Evolutionary conservation across 495 filamentous ascomycete genomes (phyloP).

Genomic region (Aspergillus bridgeri): DNA sequence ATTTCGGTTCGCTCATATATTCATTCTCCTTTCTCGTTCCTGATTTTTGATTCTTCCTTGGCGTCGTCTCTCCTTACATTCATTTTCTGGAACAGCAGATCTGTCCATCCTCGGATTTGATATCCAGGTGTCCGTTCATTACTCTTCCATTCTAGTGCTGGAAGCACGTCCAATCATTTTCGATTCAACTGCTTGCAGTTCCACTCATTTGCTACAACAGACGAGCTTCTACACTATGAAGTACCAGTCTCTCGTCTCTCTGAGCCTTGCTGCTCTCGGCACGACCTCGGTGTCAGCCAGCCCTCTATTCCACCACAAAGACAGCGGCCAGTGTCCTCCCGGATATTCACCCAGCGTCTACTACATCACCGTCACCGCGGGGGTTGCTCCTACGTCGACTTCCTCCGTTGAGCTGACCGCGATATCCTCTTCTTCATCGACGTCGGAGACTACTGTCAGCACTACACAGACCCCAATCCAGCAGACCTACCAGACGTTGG

Average conservation of each 20-base stretch:
- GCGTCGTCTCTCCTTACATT: slow-evolving; percentile 2
- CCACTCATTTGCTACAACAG: not conserved
- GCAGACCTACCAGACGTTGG: not conserved
- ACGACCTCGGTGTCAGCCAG: slow-evolving; percentile 28
- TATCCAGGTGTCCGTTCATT: slow-evolving; percentile 38
- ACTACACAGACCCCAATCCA: slow-evolving; percentile 1
- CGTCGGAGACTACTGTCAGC: not conserved
- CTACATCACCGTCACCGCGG: slow-evolving; percentile 23
- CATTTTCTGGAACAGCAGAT: slow-evolving; percentile 26
- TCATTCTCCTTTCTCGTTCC: slow-evolving; percentile 5
- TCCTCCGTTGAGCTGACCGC: slow-evolving; percentile 12
- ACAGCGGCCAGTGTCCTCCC: slow-evolving; percentile 25
- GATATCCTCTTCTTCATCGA: slow-evolving; percentile 9
- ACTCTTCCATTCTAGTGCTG: slow-evolving; percentile 10
- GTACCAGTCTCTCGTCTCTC: slow-evolving; percentile 28
- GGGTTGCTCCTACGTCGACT: slow-evolving; percentile 22
- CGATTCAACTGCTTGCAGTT: slow-evolving; percentile 5
- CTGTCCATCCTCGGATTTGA: slow-evolving; percentile 27
- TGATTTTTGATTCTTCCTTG: slow-evolving; percentile 9
- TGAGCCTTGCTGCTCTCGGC: slow-evolving; percentile 30
- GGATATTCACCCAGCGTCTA: slow-evolving; percentile 28
- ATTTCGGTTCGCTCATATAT: slow-evolving; percentile 6
- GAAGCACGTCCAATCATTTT: slow-evolving; percentile 26
- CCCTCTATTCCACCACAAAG: slow-evolving; percentile 18
- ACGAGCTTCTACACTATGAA: slow-evolving; percentile 28